Evolutionary conservation across 805 yeast species (phyloP).

Genomic region (Lipomyces yamadae): DNA sequence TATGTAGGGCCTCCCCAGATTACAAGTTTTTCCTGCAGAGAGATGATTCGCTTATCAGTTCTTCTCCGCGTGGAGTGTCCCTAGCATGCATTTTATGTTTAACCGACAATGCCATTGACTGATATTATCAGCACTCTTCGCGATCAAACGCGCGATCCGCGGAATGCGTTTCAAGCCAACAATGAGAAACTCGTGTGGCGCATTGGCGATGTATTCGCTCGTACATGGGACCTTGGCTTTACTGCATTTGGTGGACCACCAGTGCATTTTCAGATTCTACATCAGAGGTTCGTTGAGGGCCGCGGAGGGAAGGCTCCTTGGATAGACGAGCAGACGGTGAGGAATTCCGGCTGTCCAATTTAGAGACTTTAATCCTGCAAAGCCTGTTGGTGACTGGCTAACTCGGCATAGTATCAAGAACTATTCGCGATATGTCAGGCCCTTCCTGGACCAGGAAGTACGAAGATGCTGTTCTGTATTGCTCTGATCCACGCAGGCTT

Average conservation of each 20-base stretch:
- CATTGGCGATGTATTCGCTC: constrained; percentile 2
- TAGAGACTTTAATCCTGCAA: too few relatives aligned
- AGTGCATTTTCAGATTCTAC: constrained; percentile 10
- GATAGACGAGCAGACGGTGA: constrained; percentile 18
- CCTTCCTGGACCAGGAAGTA: constrained; percentile 12
- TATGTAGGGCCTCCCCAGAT: too few relatives aligned
- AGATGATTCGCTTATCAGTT: too few relatives aligned
- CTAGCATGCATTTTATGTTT: too few relatives aligned
- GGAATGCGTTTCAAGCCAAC: neutral
- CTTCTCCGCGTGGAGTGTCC: too few relatives aligned
- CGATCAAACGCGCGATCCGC: neutral
- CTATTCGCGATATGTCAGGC: constrained; percentile 13
- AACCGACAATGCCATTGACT: neutral
- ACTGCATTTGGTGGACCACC: constrained; percentile 16
- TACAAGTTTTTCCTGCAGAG: too few relatives aligned
- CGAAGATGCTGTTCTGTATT: constrained; percentile 10
- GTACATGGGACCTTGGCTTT: constrained; percentile 14
- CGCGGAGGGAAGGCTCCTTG: constrained; percentile 1
- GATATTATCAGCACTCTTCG: neutral
- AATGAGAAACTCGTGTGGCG: neutral
- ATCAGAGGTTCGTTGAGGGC: neutral
- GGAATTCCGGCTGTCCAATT: neutral
- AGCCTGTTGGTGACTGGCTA: neutral
- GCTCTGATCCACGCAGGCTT: constrained; percentile 3
- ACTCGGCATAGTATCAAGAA: constrained; percentile 7